A percentile compares a stretch with the other conserved stretches of the same genome.
These are phyloP conservation scores for Leonotis leonurus DNA, from an alignment of 257 asterid species.

Conservation along the genomic window DNA sequence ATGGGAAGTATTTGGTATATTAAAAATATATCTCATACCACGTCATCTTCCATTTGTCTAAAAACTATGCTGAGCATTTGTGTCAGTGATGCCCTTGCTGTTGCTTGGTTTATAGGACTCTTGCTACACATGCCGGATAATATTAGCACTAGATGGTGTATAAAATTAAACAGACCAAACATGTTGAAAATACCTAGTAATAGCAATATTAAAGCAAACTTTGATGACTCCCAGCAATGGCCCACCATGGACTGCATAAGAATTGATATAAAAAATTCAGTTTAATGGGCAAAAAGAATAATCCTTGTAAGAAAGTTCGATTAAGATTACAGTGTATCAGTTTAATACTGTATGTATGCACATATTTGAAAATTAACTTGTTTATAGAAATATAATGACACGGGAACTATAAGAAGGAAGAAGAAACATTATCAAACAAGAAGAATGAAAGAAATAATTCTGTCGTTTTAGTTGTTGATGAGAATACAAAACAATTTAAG, in stretches of 20 bases:
- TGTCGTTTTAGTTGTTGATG: too few relatives aligned
- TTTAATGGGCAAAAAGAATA: slow-evolving; percentile 2
- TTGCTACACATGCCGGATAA: slow-evolving; percentile 55
- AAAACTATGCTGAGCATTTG: slow-evolving; percentile 86
- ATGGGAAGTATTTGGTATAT: slow-evolving; percentile 1
- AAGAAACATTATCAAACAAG: too few relatives aligned
- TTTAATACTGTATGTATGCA: slow-evolving; percentile 11
- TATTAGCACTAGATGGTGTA: slow-evolving; percentile 24
- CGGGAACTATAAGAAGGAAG: not conserved
- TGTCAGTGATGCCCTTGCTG: slow-evolving; percentile 88
- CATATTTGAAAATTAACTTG: not conserved
- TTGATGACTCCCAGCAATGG: slow-evolving; percentile 78
- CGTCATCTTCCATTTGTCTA: slow-evolving; percentile 75
- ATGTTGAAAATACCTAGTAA: slow-evolving; percentile 64
- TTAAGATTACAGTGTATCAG: not conserved
- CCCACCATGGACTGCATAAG: slow-evolving; percentile 86
- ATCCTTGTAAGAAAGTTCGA: not conserved
- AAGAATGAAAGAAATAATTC: too few relatives aligned
- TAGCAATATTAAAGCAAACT: slow-evolving; percentile 91
- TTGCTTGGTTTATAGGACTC: slow-evolving; percentile 96
- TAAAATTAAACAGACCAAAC: slow-evolving; percentile 16
- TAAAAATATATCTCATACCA: slow-evolving; percentile 38
- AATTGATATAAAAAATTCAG: slow-evolving; percentile 14
- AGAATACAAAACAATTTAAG: too few relatives aligned
- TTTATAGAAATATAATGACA: not conserved